A percentile compares a stretch with the other conserved stretches of the same genome.
Conservation (phyloP, 106 monocot genomes). For the Iris macrosiphon region DNA sequence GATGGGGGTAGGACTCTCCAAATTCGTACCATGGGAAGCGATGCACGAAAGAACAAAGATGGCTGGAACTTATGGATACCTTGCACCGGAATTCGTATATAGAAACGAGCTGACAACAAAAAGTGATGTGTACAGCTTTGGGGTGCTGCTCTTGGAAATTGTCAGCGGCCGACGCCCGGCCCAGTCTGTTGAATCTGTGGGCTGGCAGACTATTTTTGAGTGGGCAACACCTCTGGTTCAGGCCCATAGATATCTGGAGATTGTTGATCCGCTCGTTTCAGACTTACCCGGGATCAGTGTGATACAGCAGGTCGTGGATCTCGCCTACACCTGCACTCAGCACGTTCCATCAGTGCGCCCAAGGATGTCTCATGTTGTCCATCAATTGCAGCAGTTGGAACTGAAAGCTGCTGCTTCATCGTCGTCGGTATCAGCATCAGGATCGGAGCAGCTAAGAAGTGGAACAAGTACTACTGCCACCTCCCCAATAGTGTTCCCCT, state of each 20-base stretch:
- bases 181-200: slow-evolving; percentile 61
- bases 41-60: slow-evolving; percentile 87
- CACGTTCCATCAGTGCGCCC: slow-evolving; percentile 94
- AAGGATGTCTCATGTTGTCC: slow-evolving; percentile 97
- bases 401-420: slow-evolving; percentile 30
- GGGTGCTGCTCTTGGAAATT: slow-evolving; percentile 85
- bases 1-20: slow-evolving; percentile 89
- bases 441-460: slow-evolving; percentile 31
- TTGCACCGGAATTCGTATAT: slow-evolving; percentile 94
- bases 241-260: slow-evolving; percentile 70
- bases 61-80: slow-evolving; percentile 86
- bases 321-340: slow-evolving; percentile 94
- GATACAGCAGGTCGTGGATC: slow-evolving; percentile 92
- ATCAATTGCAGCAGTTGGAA: slow-evolving; percentile 80
- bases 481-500: slow-evolving; percentile 51
- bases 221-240: slow-evolving; percentile 98
- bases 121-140: slow-evolving; percentile 96
- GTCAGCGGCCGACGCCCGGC: slow-evolving; percentile 74
- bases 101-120: slow-evolving; percentile 94
- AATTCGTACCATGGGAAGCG: slow-evolving; percentile 90
- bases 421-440: not conserved
- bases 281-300: slow-evolving; percentile 65
- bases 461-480: slow-evolving; percentile 46
- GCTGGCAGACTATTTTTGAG: slow-evolving; percentile 92
- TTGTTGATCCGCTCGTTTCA: slow-evolving; percentile 71